Conservation (phyloP, 805 yeast species). For the Metschnikowia hibisci region DNA sequence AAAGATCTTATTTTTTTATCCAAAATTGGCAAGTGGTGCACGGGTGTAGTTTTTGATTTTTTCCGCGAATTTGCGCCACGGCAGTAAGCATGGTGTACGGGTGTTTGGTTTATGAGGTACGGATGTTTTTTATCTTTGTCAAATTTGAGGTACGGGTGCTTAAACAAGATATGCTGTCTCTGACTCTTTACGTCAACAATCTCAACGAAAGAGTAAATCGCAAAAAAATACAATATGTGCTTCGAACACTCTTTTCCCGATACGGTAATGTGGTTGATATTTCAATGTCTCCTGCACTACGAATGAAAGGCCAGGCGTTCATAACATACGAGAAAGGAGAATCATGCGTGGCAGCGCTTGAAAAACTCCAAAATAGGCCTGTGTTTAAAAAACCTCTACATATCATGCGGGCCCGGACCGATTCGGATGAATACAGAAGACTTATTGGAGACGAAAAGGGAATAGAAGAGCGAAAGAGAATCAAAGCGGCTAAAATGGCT, state of each 20-base stretch:
- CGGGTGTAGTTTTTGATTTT: too few species aligned
- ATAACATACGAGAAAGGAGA: constrained; percentile 47
- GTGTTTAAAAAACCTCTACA: constrained; percentile 48
- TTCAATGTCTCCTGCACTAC: constrained; percentile 56
- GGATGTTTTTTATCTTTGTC: too few species aligned
- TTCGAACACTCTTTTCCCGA: constrained; percentile 39
- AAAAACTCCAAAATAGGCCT: constrained; percentile 36
- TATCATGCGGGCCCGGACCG: constrained; percentile 40
- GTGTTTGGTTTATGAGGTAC: too few species aligned
- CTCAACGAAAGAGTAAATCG: constrained; percentile 65
- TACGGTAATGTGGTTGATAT: constrained; percentile 50
- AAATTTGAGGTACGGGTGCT: too few species aligned
- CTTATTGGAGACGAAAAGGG: constrained; percentile 8
- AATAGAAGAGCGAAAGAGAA: constrained; percentile 18
- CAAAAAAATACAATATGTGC: constrained; percentile 43
- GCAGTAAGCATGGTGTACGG: too few species aligned
- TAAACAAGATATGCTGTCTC: too few species aligned
- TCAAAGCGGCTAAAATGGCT: constrained; percentile 20
- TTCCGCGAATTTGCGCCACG: too few species aligned
- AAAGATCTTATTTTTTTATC: too few species aligned
- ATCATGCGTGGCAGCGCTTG: constrained; percentile 45
- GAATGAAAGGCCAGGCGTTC: constrained; percentile 80
- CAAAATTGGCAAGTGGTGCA: too few species aligned
- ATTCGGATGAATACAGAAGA: constrained; percentile 38
- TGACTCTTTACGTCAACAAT: constrained; percentile 61